These are phyloP conservation scores for Mucor sp. DNA, from an alignment of 371 early-diverging fungal genomes.

Conservation along the genomic window DNA sequence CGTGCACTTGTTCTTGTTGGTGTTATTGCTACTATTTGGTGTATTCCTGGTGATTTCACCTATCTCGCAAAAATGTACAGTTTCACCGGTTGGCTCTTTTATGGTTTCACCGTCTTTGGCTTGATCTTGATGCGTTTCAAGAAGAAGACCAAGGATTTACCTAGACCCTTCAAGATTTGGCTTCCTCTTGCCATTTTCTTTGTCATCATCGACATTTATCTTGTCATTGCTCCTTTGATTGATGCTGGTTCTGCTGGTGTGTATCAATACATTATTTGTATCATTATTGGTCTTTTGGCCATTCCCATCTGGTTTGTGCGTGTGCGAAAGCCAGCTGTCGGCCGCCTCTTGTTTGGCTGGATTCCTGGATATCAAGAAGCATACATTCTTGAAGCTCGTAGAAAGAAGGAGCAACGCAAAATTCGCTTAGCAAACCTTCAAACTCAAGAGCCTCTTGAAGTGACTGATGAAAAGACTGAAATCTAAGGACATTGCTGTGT, in stretches of 20 bases:
- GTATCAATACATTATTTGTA: conserved; percentile 39
- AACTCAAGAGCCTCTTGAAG: not conserved
- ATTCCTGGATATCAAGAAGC: conserved; percentile 40
- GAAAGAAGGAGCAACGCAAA: not conserved
- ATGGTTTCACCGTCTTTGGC: conserved; percentile 43
- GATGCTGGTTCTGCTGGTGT: conserved; percentile 42
- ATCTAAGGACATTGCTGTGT: not conserved
- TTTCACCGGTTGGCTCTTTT: conserved; percentile 62
- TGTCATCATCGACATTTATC: conserved; percentile 33
- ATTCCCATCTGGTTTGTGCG: conserved; percentile 46
- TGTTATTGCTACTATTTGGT: conserved; percentile 45
- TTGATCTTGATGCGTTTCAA: conserved; percentile 40
- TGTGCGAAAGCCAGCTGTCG: conserved; percentile 33
- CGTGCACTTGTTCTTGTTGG: conserved; percentile 42
- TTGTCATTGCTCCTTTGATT: conserved; percentile 43
- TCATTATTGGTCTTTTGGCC: conserved; percentile 33
- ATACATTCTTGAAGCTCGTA: conserved; percentile 10
- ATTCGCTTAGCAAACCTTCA: not conserved
- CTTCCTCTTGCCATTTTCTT: conserved; percentile 39
- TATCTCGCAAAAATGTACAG: conserved; percentile 63
- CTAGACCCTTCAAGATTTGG: conserved; percentile 42
- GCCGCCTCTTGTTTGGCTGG: conserved; percentile 39
- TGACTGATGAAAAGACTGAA: conserved; percentile 3
- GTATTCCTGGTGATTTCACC: conserved; percentile 51
- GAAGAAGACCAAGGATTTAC: conserved; percentile 27